Conservation (phyloP, 2,329 filamentous ascomycete genomes). For the Aureobasidium subglaciale region DNA sequence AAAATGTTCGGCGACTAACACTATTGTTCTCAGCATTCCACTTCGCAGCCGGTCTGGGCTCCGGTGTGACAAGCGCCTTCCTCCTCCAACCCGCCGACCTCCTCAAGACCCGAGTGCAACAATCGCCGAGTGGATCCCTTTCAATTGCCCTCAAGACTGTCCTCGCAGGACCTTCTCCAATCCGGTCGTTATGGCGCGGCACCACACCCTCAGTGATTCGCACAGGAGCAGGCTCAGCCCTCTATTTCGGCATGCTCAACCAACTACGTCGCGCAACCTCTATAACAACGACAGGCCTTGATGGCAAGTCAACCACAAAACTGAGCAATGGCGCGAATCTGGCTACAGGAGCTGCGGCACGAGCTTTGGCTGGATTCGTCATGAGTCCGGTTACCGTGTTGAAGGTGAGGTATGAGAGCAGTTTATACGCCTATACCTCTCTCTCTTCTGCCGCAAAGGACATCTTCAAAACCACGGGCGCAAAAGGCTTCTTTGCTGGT, state of each 20-base stretch:
- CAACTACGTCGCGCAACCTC: slow-evolving; percentile 34
- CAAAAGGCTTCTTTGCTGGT: slow-evolving; percentile 83
- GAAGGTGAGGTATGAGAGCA: slow-evolving; percentile 93
- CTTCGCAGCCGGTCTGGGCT: slow-evolving; percentile 80
- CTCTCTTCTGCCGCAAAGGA: slow-evolving; percentile 65
- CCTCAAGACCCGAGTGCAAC: slow-evolving; percentile 92
- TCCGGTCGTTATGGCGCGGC: slow-evolving; percentile 81
- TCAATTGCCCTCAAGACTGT: slow-evolving; percentile 62
- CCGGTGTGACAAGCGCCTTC: slow-evolving; percentile 79
- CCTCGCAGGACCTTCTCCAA: slow-evolving; percentile 55
- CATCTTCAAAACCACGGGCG: slow-evolving; percentile 65
- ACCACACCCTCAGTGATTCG: slow-evolving; percentile 88
- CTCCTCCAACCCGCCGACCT: slow-evolving; percentile 92
- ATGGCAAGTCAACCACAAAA: slow-evolving; percentile 33
- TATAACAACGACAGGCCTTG: slow-evolving; percentile 8
- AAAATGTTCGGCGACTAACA: not conserved
- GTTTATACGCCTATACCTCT: slow-evolving; percentile 74
- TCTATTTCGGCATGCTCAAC: slow-evolving; percentile 90
- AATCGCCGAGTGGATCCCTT: slow-evolving; percentile 64
- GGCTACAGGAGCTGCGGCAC: slow-evolving; percentile 72
- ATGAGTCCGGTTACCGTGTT: slow-evolving; percentile 96
- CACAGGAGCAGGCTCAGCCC: slow-evolving; percentile 83
- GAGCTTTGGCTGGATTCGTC: slow-evolving; percentile 79
- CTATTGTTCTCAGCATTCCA: slow-evolving; percentile 59
- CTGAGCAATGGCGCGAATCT: slow-evolving; percentile 81